Evolutionary conservation across 2,329 filamentous ascomycete species (phyloP).

Genomic region (Scleromitrula shiraiana): DNA sequence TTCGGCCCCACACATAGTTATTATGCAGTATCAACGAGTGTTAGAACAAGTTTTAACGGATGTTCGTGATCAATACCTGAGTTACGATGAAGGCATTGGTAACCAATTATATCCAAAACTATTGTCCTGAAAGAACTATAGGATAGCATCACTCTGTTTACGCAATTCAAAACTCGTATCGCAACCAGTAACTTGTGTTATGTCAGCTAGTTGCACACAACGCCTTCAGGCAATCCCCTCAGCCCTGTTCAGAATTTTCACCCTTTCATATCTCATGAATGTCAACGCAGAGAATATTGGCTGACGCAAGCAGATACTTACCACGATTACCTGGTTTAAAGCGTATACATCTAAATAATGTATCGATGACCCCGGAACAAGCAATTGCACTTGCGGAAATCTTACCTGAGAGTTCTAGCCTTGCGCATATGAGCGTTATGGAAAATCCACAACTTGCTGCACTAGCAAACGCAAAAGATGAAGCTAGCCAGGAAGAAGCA

Average conservation of each 20-base stretch:
- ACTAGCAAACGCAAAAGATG: conserved; percentile 67
- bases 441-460: conserved; percentile 68
- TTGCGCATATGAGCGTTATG: conserved; percentile 81
- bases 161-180: conserved; percentile 1
- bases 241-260: background rate
- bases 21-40: background rate
- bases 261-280: background rate
- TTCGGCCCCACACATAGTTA: too few relatives aligned
- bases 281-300: background rate
- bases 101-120: too few relatives aligned
- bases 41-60: too few relatives aligned
- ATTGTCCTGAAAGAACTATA: too few relatives aligned
- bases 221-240: background rate
- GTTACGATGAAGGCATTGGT: too few relatives aligned
- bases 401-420: conserved; percentile 68
- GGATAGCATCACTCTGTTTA: too few relatives aligned
- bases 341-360: conserved; percentile 78
- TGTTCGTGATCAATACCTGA: too few relatives aligned
- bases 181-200: conserved; percentile 2
- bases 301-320: conserved; percentile 47
- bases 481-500: conserved; percentile 81
- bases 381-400: conserved; percentile 87
- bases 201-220: background rate
- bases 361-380: conserved; percentile 76
- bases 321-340: conserved; percentile 72